phyloP scores from a whole-genome alignment of 768 basidiomycete genomes.

The Sporobolomyces roseus region DNA sequence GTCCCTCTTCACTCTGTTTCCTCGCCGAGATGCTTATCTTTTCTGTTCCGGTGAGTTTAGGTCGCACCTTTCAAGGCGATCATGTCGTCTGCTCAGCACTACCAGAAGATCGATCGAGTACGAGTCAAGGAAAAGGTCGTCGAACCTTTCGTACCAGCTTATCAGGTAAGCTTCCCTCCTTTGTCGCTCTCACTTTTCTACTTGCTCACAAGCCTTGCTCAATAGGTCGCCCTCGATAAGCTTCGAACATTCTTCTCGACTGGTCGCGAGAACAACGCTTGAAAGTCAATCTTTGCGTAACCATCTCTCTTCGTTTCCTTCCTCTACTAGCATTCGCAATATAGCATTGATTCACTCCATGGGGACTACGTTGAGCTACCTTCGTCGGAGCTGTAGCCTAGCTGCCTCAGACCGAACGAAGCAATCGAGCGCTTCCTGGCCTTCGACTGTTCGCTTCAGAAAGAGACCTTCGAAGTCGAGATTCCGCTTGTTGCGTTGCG shows the following conservation, averaged over 20 bases:
- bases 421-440: too few species aligned
- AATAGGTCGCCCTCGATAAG: constrained; percentile 32
- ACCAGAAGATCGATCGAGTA: constrained; percentile 64
- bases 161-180: constrained; percentile 58
- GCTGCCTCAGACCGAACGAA: too few species aligned
- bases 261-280: not conserved
- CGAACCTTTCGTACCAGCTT: constrained; percentile 57
- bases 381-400: too few species aligned
- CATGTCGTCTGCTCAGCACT: constrained; percentile 67
- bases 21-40: too few species aligned
- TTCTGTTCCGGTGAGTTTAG: constrained; percentile 49
- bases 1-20: not conserved
- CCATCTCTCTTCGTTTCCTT: not conserved
- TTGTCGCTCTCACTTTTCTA: not conserved
- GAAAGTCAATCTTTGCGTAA: not conserved
- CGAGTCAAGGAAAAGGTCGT: constrained; percentile 64
- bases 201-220: not conserved
- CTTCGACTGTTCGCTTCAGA: too few species aligned
- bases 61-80: constrained; percentile 83
- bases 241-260: constrained; percentile 12
- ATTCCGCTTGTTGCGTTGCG: too few species aligned
- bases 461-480: too few species aligned
- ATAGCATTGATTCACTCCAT: too few species aligned
- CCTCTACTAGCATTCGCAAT: not conserved
- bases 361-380: too few species aligned